These are phyloP conservation scores for Aspergillus vadensis DNA, from an alignment of 2,329 filamentous ascomycete species.

Conservation along the genomic window DNA sequence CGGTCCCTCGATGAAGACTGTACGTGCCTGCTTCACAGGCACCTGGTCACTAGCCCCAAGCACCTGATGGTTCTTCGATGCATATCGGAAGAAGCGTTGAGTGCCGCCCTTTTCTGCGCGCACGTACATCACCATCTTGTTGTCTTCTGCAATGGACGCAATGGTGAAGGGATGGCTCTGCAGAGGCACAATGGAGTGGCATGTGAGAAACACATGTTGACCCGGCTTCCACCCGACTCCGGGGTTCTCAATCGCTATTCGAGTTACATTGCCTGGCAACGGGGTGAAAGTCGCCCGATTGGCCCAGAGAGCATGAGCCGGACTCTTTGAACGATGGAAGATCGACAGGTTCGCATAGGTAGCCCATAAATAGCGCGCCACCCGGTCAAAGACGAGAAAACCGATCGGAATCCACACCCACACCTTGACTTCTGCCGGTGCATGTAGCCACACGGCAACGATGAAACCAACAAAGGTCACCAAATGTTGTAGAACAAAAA, in stretches of 20 bases:
- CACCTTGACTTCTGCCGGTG: conserved; percentile 45
- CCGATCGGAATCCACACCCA: conserved; percentile 53
- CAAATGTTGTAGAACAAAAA: conserved; percentile 58
- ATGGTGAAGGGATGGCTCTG: conserved; percentile 69
- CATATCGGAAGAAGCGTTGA: conserved; percentile 53
- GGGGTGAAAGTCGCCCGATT: conserved; percentile 51
- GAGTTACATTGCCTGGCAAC: conserved; percentile 58
- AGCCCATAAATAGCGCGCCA: conserved; percentile 39
- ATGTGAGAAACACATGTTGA: conserved; percentile 65
- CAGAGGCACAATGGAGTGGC: conserved; percentile 57
- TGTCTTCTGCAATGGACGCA: conserved; percentile 57
- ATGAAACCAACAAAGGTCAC: conserved; percentile 54
- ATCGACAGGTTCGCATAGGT: conserved; percentile 46
- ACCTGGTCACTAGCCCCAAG: conserved; percentile 22
- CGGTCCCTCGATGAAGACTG: conserved; percentile 57
- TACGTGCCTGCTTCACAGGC: conserved; percentile 25
- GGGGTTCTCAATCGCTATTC: conserved; percentile 58
- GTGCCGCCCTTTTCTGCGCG: conserved; percentile 58
- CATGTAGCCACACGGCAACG: conserved; percentile 52
- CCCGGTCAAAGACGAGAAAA: conserved; percentile 50
- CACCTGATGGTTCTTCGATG: conserved; percentile 44
- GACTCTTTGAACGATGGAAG: conserved; percentile 34
- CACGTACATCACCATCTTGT: conserved; percentile 59
- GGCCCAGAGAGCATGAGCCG: conserved; percentile 33
- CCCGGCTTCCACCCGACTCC: conserved; percentile 62